phyloP scores from a whole-genome alignment of 177 flowering plant genomes.

The Vitis hybrid region DNA sequence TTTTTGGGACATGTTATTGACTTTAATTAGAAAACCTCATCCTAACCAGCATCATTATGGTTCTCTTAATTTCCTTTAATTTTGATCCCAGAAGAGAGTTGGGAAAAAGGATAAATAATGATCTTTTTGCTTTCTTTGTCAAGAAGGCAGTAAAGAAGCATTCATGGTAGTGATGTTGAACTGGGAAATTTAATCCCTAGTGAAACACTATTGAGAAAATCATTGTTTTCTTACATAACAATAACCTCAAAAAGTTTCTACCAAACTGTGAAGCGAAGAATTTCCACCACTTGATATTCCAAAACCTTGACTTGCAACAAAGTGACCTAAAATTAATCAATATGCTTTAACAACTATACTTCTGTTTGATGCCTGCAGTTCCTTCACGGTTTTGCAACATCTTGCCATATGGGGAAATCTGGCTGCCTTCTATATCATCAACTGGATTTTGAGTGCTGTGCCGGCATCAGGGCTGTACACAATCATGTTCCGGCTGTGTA shows the following conservation, averaged over 20 bases:
- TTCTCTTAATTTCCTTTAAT: no score
- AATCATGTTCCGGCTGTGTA: slow-evolving; percentile 89
- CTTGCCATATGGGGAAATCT: slow-evolving; percentile 96
- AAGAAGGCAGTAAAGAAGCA: not conserved
- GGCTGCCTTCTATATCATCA: slow-evolving; percentile 76
- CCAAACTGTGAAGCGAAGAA: no score
- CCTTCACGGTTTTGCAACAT: slow-evolving; percentile 88
- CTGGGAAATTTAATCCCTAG: no score
- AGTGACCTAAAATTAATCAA: no score
- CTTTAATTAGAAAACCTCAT: no score
- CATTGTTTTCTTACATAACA: not conserved
- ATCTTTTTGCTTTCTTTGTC: not conserved
- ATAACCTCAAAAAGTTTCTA: no score
- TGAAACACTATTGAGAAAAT: not conserved
- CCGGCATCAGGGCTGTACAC: slow-evolving; percentile 95
- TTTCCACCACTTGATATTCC: not conserved
- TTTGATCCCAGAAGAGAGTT: not conserved
- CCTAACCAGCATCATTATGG: no score
- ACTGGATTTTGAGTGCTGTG: slow-evolving; percentile 73
- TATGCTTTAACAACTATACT: not conserved
- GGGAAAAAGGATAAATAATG: not conserved
- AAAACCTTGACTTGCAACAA: not conserved
- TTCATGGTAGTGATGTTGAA: not conserved
- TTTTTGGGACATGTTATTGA: no score
- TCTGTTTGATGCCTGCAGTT: slow-evolving; percentile 51